Conservation (phyloP, 2,329 filamentous ascomycete species). For the Ophiostoma fasciatum region DNA sequence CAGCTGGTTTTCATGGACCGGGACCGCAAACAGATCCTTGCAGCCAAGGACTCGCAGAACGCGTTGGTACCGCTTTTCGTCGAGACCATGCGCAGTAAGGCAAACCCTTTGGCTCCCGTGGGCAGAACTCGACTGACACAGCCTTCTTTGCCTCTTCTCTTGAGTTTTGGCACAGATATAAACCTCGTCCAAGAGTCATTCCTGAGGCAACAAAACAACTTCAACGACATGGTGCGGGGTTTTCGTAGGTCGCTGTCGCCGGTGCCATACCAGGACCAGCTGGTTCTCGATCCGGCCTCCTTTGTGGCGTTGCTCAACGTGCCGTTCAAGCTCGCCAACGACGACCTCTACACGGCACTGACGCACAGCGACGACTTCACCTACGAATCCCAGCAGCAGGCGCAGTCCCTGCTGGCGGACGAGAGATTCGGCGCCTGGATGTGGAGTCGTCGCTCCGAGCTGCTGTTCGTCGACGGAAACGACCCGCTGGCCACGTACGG, state of each 20-base stretch:
- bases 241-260: conserved; percentile 1
- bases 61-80: background rate
- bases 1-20: background rate
- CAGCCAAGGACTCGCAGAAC: background rate
- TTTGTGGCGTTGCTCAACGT: background rate
- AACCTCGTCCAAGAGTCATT: background rate
- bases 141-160: background rate
- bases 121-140: too few relatives aligned
- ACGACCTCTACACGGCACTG: background rate
- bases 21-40: background rate
- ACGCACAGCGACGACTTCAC: background rate
- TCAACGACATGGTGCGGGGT: background rate
- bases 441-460: background rate
- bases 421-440: background rate
- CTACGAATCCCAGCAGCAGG: conserved; percentile 1
- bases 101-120: background rate
- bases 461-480: conserved; percentile 8
- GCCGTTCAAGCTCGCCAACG: background rate
- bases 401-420: conserved; percentile 2
- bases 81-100: background rate
- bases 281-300: background rate
- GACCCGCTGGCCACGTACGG: background rate
- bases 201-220: background rate
- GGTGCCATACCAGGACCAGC: background rate
- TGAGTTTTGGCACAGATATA: background rate